Conservation (phyloP, 441 rosid species). For the Brassica balearica region DNA sequence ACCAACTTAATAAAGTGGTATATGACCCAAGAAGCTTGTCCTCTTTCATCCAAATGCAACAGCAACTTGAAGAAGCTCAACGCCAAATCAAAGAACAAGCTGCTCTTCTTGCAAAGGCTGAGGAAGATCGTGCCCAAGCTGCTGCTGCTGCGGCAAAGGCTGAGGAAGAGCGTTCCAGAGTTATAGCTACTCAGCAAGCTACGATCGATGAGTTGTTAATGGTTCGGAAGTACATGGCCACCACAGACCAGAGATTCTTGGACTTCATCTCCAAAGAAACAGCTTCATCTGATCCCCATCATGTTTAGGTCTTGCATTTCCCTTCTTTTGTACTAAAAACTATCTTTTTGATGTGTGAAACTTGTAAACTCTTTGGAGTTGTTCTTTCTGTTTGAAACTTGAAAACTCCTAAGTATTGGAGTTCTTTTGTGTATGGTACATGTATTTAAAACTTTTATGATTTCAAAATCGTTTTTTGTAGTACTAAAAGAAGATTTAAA, state of each 20-base stretch:
- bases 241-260: background rate
- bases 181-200: background rate
- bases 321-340: background rate
- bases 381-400: no score
- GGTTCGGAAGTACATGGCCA: background rate
- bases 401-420: background rate
- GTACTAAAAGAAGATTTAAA: background rate
- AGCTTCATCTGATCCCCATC: background rate
- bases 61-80: no score
- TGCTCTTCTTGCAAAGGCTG: no score
- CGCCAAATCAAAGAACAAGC: no score
- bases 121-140: no score
- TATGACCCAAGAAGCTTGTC: no score
- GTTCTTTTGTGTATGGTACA: background rate
- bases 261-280: background rate
- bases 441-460: background rate
- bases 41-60: no score
- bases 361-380: background rate
- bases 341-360: background rate
- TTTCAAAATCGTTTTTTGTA: background rate
- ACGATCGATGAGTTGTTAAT: background rate
- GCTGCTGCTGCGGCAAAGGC: no score
- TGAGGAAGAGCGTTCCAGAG: background rate
- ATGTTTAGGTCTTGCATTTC: background rate
- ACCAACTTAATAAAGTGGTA: no score